Conservation (phyloP, 805 yeast genomes). For the Suhomyces kilbournensis region DNA sequence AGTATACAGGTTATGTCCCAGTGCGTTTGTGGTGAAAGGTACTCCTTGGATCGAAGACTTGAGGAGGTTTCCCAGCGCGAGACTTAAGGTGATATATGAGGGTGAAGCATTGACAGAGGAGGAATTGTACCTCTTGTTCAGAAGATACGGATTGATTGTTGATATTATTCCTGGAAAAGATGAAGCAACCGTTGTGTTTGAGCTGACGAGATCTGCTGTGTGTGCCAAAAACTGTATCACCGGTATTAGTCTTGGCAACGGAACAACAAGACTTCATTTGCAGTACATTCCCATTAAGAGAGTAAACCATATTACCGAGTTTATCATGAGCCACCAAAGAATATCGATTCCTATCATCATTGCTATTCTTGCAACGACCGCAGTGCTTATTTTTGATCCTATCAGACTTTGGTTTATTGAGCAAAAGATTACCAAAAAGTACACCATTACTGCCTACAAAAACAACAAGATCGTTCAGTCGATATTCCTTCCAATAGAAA, state of each 20-base stretch:
- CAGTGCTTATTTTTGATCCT: conserved; percentile 89
- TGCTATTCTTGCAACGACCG: conserved; percentile 75
- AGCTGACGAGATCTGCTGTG: conserved; percentile 62
- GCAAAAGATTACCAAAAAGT: conserved; percentile 64
- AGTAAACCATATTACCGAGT: conserved; percentile 52
- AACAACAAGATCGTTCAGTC: conserved; percentile 28
- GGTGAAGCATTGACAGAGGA: conserved; percentile 80
- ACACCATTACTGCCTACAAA: conserved; percentile 48
- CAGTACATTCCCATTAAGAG: conserved; percentile 61
- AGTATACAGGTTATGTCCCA: conserved; percentile 35
- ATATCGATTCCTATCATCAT: conserved; percentile 77
- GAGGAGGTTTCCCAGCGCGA: conserved; percentile 66
- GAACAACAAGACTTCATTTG: conserved; percentile 62
- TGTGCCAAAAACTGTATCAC: conserved; percentile 89
- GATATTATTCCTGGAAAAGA: conserved; percentile 64
- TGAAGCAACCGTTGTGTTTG: conserved; percentile 47
- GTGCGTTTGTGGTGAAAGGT: conserved; percentile 78
- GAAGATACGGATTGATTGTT: conserved; percentile 81
- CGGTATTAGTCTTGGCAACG: conserved; percentile 59
- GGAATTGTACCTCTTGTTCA: conserved; percentile 70
- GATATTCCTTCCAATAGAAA: conserved; percentile 26
- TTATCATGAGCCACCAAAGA: conserved; percentile 72
- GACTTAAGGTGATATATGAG: conserved; percentile 65
- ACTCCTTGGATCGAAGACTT: conserved; percentile 96
- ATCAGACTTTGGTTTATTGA: conserved; percentile 78